Conservation (phyloP, 2,329 filamentous ascomycete species). For the Ascochyta clinopodiicola region DNA sequence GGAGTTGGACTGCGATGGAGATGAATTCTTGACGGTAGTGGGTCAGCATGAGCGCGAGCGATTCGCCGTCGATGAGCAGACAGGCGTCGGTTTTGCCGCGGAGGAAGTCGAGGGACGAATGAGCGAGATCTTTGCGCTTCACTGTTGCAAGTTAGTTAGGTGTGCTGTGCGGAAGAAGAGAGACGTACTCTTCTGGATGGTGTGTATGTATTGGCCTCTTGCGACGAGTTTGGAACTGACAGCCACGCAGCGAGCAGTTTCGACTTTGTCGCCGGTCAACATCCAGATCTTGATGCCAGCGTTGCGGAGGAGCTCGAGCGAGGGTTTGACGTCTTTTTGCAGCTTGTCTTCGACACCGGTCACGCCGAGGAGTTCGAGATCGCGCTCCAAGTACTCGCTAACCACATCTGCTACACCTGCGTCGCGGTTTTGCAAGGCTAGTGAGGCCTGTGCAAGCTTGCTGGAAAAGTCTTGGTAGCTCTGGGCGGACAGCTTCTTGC, state of each 20-base stretch:
- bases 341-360: conserved; percentile 98
- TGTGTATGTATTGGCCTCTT: conserved; percentile 94
- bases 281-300: conserved; percentile 99
- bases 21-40: conserved; percentile 88
- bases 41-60: conserved; percentile 79
- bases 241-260: conserved; percentile 95
- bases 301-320: conserved; percentile 91
- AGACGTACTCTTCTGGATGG: conserved; percentile 71
- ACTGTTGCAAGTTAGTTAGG: conserved; percentile 49
- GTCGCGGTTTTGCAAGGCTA: conserved; percentile 82
- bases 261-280: conserved; percentile 98
- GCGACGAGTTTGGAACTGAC: conserved; percentile 94
- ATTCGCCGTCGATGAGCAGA: conserved; percentile 93
- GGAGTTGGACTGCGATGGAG: conserved; percentile 82
- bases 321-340: conserved; percentile 93
- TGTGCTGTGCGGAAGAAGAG: neutral
- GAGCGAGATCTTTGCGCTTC: conserved; percentile 81
- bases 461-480: conserved; percentile 82
- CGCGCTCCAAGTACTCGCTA: conserved; percentile 79
- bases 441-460: conserved; percentile 78
- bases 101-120: conserved; percentile 87
- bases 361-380: conserved; percentile 92
- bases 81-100: conserved; percentile 85
- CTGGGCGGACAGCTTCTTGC: conserved; percentile 78
- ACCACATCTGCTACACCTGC: conserved; percentile 81